These are phyloP conservation scores for Globisporangium perplexum DNA, from an alignment of 352 stramenopile species.

Conservation along the genomic window DNA sequence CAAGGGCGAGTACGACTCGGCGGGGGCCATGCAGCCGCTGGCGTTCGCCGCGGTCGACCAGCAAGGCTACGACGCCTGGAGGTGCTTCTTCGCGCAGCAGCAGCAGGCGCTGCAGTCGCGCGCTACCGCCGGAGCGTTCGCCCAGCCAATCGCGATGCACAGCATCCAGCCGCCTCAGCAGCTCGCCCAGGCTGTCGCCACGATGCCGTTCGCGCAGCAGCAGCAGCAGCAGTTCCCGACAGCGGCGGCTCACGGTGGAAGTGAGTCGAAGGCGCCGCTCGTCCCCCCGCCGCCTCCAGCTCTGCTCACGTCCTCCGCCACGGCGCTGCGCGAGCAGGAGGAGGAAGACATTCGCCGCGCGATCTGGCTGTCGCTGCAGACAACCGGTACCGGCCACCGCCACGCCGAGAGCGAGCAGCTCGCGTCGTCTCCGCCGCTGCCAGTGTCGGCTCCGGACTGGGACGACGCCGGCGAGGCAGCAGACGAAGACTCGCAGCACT, in stretches of 20 bases:
- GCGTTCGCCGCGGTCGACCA: slow-evolving; percentile 57
- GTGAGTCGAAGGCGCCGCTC: slow-evolving; percentile 3
- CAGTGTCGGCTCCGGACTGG: slow-evolving; percentile 44
- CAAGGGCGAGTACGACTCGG: slow-evolving; percentile 28
- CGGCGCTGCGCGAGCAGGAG: slow-evolving; percentile 18
- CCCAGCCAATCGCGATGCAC: slow-evolving; percentile 1
- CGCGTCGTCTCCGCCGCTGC: slow-evolving; percentile 15
- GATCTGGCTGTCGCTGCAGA: slow-evolving; percentile 50
- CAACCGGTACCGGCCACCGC: not conserved
- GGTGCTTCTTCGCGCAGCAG: slow-evolving; percentile 51
- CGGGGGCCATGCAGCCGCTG: slow-evolving; percentile 27
- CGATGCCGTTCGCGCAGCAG: not conserved
- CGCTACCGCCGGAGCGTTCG: not conserved
- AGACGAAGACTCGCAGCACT: not conserved
- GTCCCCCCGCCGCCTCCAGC: not conserved
- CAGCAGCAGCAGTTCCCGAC: not conserved
- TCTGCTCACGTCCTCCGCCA: not conserved
- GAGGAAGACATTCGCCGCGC: slow-evolving; percentile 48
- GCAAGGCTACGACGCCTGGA: slow-evolving; percentile 44
- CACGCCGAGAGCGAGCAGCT: not conserved
- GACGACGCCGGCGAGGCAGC: slow-evolving; percentile 19
- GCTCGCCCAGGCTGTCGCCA: not conserved
- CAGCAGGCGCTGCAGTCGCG: slow-evolving; percentile 22
- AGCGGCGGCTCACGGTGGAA: not conserved
- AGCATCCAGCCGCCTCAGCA: not conserved